These are phyloP conservation scores for Raffaelea ambrosiae DNA, from an alignment of 2,329 filamentous ascomycete genomes.

Conservation along the genomic window DNA sequence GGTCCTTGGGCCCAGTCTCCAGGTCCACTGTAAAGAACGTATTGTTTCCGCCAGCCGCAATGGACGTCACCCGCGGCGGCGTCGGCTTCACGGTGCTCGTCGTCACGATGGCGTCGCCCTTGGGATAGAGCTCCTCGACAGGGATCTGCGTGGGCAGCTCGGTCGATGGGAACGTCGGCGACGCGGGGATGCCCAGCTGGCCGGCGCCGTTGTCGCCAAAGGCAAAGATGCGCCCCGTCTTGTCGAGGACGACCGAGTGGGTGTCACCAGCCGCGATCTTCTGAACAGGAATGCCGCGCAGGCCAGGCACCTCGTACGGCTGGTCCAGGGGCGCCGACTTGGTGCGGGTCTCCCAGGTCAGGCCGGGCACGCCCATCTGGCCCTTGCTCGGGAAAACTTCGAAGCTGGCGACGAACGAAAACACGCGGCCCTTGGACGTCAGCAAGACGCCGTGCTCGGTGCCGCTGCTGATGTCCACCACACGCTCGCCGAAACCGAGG, in stretches of 20 bases:
- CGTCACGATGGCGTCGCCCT: neutral
- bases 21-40: conserved; percentile 84
- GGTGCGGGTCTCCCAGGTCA: conserved; percentile 73
- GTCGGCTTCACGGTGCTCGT: neutral
- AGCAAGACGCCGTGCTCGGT: conserved; percentile 80
- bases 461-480: conserved; percentile 68
- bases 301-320: conserved; percentile 66
- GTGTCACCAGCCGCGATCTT: conserved; percentile 78
- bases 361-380: conserved; percentile 77
- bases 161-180: conserved; percentile 49
- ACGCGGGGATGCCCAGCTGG: conserved; percentile 78
- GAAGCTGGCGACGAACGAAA: conserved; percentile 75
- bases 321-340: conserved; percentile 64
- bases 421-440: conserved; percentile 77
- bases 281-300: conserved; percentile 62
- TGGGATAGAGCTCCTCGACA: conserved; percentile 60
- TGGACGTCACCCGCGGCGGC: conserved; percentile 57
- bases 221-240: conserved; percentile 67
- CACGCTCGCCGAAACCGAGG: conserved; percentile 60
- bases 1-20: conserved; percentile 44
- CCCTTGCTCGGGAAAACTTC: conserved; percentile 72
- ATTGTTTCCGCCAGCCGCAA: conserved; percentile 80
- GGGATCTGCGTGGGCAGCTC: conserved; percentile 66
- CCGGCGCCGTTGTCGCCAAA: conserved; percentile 90
- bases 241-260: conserved; percentile 74